These are phyloP conservation scores for Barbarea vulgaris DNA, from an alignment of 345 rosid species.

Conservation along the genomic window DNA sequence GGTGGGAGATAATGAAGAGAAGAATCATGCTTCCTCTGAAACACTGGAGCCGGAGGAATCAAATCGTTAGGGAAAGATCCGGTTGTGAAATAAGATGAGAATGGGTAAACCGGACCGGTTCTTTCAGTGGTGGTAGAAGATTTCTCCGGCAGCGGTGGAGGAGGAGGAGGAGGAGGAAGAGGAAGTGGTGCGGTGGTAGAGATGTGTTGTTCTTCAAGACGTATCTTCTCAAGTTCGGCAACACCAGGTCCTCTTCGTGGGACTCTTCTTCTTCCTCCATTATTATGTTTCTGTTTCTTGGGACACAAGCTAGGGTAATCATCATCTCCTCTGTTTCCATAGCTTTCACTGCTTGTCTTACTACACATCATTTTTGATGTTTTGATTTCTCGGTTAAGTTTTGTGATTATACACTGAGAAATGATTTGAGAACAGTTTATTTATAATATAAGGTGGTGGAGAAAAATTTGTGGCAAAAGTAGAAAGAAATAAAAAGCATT, in stretches of 20 bases:
- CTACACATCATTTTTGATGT: slow-evolving; percentile 60
- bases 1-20: slow-evolving; percentile 43
- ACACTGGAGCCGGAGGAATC: slow-evolving; percentile 43
- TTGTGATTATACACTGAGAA: neutral
- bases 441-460: slow-evolving; percentile 19
- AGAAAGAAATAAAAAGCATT: slow-evolving; percentile 50
- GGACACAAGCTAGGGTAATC: slow-evolving; percentile 38
- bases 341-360: slow-evolving; percentile 43
- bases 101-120: slow-evolving; percentile 42
- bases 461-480: slow-evolving; percentile 34
- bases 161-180: neutral
- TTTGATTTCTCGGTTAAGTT: neutral
- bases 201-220: slow-evolving; percentile 58
- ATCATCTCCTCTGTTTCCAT: slow-evolving; percentile 33
- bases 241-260: slow-evolving; percentile 83
- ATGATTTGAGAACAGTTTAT: slow-evolving; percentile 1
- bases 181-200: neutral
- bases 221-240: slow-evolving; percentile 79
- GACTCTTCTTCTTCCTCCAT: slow-evolving; percentile 39
- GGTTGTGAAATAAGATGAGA: slow-evolving; percentile 19
- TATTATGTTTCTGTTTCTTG: slow-evolving; percentile 49
- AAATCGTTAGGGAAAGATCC: slow-evolving; percentile 46
- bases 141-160: slow-evolving; percentile 18
- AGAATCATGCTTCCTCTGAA: slow-evolving; percentile 44
- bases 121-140: slow-evolving; percentile 29